Evolutionary conservation across 805 yeast species (phyloP).

Genomic region (Hanseniaspora mollemarum): DNA sequence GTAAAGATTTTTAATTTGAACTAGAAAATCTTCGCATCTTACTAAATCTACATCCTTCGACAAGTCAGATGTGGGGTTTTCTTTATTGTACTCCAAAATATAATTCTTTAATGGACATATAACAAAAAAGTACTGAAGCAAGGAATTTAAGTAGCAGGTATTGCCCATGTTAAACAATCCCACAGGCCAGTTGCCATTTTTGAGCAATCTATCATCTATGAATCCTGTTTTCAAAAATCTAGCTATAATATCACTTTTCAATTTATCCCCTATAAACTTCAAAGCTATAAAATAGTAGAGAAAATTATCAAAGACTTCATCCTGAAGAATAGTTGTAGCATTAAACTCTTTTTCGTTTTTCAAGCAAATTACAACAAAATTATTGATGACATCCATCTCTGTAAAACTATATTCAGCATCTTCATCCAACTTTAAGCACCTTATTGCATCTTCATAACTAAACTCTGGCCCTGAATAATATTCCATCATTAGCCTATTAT

Average conservation of each 20-base stretch:
- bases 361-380: neutral
- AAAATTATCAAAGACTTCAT: constrained; percentile 7
- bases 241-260: constrained; percentile 34
- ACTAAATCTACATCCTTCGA: constrained; percentile 80
- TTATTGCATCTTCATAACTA: constrained; percentile 36
- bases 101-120: constrained; percentile 67
- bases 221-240: constrained; percentile 52
- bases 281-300: constrained; percentile 2
- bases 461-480: constrained; percentile 25
- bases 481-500: constrained; percentile 26
- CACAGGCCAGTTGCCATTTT: constrained; percentile 69
- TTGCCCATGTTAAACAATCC: constrained; percentile 93
- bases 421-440: constrained; percentile 38
- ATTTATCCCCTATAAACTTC: neutral
- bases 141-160: constrained; percentile 85
- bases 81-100: constrained; percentile 42
- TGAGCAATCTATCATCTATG: constrained; percentile 46
- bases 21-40: constrained; percentile 72
- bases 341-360: constrained; percentile 1
- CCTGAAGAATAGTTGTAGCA: neutral
- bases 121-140: constrained; percentile 81
- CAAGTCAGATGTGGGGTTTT: constrained; percentile 39
- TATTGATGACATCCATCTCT: constrained; percentile 20
- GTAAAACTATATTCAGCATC: constrained; percentile 45
- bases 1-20: constrained; percentile 59